Evolutionary conservation across 352 stramenopile species (phyloP).

Genomic region (Phytophthora sp.): DNA sequence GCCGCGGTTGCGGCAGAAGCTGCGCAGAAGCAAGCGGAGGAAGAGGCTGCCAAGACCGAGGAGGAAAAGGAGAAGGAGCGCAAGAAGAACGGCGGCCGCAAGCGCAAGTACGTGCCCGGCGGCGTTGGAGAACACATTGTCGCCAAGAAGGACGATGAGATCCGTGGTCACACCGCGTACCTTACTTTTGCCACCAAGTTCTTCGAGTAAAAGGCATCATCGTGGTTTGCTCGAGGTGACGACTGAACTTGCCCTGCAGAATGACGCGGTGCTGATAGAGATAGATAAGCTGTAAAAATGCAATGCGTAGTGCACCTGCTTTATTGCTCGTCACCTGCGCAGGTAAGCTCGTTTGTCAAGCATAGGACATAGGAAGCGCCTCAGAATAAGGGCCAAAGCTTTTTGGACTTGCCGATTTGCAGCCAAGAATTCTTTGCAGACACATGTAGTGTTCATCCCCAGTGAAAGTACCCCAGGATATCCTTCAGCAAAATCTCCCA

Average conservation of each 20-base stretch:
- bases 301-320: slow-evolving; percentile 22
- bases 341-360: too few relatives aligned
- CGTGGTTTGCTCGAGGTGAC: neutral
- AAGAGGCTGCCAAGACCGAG: slow-evolving; percentile 12
- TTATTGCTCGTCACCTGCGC: too few relatives aligned
- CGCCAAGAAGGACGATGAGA: slow-evolving; percentile 88
- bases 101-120: slow-evolving; percentile 59
- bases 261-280: slow-evolving; percentile 22
- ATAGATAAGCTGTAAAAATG: slow-evolving; percentile 34
- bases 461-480: slow-evolving; percentile 74
- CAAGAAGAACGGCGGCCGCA: slow-evolving; percentile 44
- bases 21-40: neutral
- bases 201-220: slow-evolving; percentile 44
- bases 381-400: too few relatives aligned
- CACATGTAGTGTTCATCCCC: too few relatives aligned
- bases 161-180: slow-evolving; percentile 87
- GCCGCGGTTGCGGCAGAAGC: neutral
- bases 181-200: slow-evolving; percentile 89
- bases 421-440: too few relatives aligned
- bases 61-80: slow-evolving; percentile 34
- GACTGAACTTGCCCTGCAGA: neutral
- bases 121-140: slow-evolving; percentile 67
- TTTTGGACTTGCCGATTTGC: too few relatives aligned
- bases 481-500: slow-evolving; percentile 89
- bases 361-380: too few relatives aligned